Evolutionary conservation across 352 stramenopile genomes (phyloP), one percentile per base, ranked within the genome.

Genomic region (Globisporangium carolinianum): DNA sequence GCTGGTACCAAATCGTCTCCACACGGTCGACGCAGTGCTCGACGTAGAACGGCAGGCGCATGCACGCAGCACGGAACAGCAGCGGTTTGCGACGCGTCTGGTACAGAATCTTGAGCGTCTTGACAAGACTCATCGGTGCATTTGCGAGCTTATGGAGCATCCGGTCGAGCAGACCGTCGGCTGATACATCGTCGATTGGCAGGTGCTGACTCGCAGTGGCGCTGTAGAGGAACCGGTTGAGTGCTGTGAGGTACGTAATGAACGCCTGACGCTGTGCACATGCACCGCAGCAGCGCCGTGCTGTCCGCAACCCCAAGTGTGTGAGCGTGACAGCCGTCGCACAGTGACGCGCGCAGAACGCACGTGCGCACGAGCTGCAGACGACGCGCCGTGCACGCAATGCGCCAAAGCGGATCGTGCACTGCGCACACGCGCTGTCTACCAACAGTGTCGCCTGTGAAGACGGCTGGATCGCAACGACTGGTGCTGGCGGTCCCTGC

Each of bases 61-160:
- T 79, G 54, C 75, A 87, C 2, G 75, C 72, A 6, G 78, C 69
- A 32, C 71, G 76, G 62, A 91, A 91, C 38, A 89, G 51, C 38
- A 86, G 69, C 36, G 79, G 77, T 58, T 83, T 89, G 55, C 78
- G 76, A 1, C 75, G 63, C 12, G 79, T 91, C 64, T 89, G 82
- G 62, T 89, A 91, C 58, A 91, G 47, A 51, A 89, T 86, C 68
- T 89, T 89, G 58, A 91, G 75, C 0, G 79, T 88, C 48, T 79
- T 78, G 52, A 85, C 85, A n/a, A 91, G 59, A 41, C 78, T 91
- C 81, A 91, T 89, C 0, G 76, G 73, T 8, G 68, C 68, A 0
- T 55, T 54, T 1, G 73, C 75, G 2, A 90, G 67, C 59, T 88
- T 90, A 14, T 66, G 35, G 41, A 86, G 51, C 18, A 66, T 87